Evolutionary conservation across 495 filamentous ascomycete species (phyloP).

Genomic region (Neurospora tetrasperma): DNA sequence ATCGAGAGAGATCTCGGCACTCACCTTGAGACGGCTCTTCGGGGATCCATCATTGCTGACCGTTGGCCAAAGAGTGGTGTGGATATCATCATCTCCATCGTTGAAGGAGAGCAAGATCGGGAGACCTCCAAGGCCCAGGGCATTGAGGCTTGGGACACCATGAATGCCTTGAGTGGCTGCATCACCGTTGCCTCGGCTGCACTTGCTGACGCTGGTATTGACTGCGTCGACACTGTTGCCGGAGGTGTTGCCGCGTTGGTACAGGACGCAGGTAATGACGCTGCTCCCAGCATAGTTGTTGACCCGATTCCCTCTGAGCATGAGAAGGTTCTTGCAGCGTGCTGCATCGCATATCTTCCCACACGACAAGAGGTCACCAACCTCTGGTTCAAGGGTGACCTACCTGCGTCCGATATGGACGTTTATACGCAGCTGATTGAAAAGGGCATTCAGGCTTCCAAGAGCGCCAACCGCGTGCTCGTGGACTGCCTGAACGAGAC

Average conservation of each 20-base stretch:
- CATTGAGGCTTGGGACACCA: constrained; percentile 57
- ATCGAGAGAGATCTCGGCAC: constrained; percentile 82
- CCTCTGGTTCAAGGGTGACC: constrained; percentile 78
- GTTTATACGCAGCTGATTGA: constrained; percentile 33
- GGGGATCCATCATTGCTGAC: constrained; percentile 81
- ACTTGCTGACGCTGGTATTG: constrained; percentile 88
- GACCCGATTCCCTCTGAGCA: constrained; percentile 82
- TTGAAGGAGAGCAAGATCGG: constrained; percentile 69
- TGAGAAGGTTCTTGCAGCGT: constrained; percentile 63
- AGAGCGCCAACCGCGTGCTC: constrained; percentile 32
- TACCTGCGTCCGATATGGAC: constrained; percentile 29
- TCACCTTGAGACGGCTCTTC: constrained; percentile 81
- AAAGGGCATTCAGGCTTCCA: constrained; percentile 33
- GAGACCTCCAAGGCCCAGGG: constrained; percentile 37
- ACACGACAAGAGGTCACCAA: constrained; percentile 84
- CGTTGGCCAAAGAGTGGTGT: constrained; percentile 95
- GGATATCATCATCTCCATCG: constrained; percentile 80
- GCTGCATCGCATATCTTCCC: constrained; percentile 85
- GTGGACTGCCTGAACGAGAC: constrained; percentile 29
- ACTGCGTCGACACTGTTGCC: constrained; percentile 83
- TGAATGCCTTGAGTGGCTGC: constrained; percentile 85
- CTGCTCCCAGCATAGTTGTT: constrained; percentile 49
- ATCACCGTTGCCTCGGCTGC: constrained; percentile 94
- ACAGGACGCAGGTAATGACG: constrained; percentile 22
- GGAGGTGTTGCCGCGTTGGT: constrained; percentile 85